These are phyloP conservation scores for Pichia sp. DNA, from an alignment of 1,139 yeast genomes.

Conservation along the genomic window DNA sequence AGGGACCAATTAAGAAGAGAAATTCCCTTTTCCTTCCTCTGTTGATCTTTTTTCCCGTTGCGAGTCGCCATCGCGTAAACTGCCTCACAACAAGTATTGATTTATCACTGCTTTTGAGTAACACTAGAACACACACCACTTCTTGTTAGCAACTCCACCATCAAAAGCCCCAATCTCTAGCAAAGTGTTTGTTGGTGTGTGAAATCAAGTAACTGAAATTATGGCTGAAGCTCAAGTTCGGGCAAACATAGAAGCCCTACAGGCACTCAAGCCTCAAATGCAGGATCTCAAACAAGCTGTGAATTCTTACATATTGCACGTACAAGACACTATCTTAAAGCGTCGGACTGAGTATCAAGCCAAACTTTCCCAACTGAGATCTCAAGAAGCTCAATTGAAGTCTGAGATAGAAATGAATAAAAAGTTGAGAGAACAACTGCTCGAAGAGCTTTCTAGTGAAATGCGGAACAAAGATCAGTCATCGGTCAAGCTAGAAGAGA, in stretches of 20 bases:
- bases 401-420: slow-evolving; percentile 20
- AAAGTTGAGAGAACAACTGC: slow-evolving; percentile 20
- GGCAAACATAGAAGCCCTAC: slow-evolving; percentile 20
- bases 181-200: not conserved
- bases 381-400: slow-evolving; percentile 22
- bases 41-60: not conserved
- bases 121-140: no score
- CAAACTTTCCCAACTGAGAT: slow-evolving; percentile 21
- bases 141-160: no score
- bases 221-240: slow-evolving; percentile 10
- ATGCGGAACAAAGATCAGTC: slow-evolving; percentile 25
- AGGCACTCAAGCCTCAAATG: slow-evolving; percentile 25
- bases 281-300: slow-evolving; percentile 22
- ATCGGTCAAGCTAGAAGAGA: slow-evolving; percentile 27
- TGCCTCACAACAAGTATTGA: not conserved
- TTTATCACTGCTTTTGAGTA: no score
- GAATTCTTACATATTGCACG: slow-evolving; percentile 17
- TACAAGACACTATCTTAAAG: slow-evolving; percentile 20
- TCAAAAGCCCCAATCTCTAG: no score
- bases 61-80: not conserved
- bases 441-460: slow-evolving; percentile 22
- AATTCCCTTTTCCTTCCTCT: not conserved
- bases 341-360: slow-evolving; percentile 25
- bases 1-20: not conserved
- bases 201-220: not conserved